Evolutionary conservation across 352 stramenopile species (phyloP).

Genomic region (Pythium insidiosum): DNA sequence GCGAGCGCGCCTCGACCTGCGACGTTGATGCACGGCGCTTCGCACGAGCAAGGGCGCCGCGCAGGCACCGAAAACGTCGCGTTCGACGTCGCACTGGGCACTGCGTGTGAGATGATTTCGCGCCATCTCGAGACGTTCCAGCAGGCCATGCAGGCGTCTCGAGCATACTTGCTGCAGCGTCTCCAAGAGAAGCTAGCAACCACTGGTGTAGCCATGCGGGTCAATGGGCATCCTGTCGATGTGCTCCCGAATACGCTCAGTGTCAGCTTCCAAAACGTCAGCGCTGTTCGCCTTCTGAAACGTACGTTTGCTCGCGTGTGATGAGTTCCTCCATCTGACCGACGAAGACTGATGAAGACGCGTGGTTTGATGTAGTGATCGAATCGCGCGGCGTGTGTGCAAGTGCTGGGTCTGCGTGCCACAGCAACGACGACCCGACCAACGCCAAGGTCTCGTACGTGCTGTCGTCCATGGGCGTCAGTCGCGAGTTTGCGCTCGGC

Average conservation of each 20-base stretch:
- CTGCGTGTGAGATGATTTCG: constrained; percentile 64
- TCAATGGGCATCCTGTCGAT: constrained; percentile 79
- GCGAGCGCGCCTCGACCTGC: constrained; percentile 23
- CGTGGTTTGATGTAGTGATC: constrained; percentile 52
- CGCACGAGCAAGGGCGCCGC: constrained; percentile 88
- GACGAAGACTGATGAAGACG: no score
- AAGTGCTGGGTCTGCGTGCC: constrained; percentile 92
- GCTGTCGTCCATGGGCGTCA: constrained; percentile 90
- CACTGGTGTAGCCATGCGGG: constrained; percentile 42
- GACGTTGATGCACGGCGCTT: constrained; percentile 87
- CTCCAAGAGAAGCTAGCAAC: constrained; percentile 40
- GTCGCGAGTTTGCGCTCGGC: constrained; percentile 81
- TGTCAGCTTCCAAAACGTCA: constrained; percentile 87
- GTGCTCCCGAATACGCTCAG: constrained; percentile 96
- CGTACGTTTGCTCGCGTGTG: constrained; percentile 18
- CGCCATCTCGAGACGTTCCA: constrained; percentile 69
- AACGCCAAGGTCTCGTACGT: constrained; percentile 83
- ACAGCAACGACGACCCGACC: constrained; percentile 60
- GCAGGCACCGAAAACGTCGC: constrained; percentile 97
- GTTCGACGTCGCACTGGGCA: constrained; percentile 90
- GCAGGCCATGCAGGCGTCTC: constrained; percentile 52
- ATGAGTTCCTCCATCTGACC: no score
- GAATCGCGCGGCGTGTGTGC: constrained; percentile 80
- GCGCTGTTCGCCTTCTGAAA: constrained; percentile 79
- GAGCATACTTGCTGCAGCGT: constrained; percentile 39